These are phyloP conservation scores for Gossypium australe DNA, from an alignment of 345 rosid species.

Conservation along the genomic window DNA sequence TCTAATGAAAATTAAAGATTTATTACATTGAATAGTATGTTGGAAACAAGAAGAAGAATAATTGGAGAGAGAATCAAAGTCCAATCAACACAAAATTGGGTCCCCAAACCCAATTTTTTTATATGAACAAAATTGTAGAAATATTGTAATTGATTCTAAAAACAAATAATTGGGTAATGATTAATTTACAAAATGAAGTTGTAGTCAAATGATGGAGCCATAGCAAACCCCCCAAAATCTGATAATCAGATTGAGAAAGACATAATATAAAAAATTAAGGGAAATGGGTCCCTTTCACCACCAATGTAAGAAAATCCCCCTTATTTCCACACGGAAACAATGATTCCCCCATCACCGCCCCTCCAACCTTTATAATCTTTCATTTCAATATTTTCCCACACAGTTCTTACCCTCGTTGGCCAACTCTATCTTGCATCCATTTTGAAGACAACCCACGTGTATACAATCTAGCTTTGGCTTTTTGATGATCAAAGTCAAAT, in stretches of 20 bases:
- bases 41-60: neutral
- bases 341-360: conserved; percentile 10
- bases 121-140: neutral
- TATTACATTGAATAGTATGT: neutral
- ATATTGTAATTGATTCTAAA: neutral
- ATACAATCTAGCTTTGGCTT: neutral
- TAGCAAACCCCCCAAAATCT: neutral
- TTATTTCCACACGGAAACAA: conserved; percentile 13
- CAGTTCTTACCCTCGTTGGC: neutral
- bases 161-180: neutral
- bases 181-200: neutral
- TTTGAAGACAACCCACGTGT: conserved; percentile 10
- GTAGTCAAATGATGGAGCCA: conserved; percentile 3
- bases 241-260: neutral
- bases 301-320: neutral
- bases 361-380: neutral
- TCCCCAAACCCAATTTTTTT: neutral
- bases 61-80: neutral
- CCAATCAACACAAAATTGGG: neutral
- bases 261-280: neutral
- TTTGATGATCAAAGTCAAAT: neutral
- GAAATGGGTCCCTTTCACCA: conserved; percentile 8
- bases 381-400: neutral
- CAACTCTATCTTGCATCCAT: neutral
- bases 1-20: neutral